A percentile compares a stretch with the other conserved stretches of the same genome.
These are phyloP conservation scores for Solanum arcanum DNA, from an alignment of 257 asterid genomes.

Conservation along the genomic window DNA sequence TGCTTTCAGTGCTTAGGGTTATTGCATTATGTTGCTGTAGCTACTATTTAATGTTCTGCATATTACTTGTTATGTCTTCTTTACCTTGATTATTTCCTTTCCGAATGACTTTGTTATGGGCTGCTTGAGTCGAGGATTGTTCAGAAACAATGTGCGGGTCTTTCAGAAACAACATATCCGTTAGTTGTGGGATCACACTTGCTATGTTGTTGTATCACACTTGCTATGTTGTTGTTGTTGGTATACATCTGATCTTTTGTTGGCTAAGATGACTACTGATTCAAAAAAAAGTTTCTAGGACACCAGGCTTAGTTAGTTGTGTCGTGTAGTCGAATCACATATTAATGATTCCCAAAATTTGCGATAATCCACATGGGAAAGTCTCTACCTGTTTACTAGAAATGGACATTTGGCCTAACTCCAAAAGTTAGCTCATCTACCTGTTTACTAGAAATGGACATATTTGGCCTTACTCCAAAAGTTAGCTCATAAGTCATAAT, in stretches of 20 bases:
- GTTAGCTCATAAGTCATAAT: neutral
- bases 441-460: neutral
- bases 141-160: neutral
- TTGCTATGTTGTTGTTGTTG: neutral
- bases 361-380: neutral
- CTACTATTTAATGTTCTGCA: neutral
- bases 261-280: neutral
- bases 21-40: neutral
- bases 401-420: neutral
- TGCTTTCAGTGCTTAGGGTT: neutral
- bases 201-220: neutral
- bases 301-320: neutral
- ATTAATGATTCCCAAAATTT: neutral
- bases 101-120: neutral
- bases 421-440: neutral
- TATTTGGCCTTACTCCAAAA: neutral
- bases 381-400: neutral
- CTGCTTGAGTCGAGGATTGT: neutral
- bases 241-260: neutral
- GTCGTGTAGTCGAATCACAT: neutral
- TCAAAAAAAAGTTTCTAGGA: neutral
- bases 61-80: neutral
- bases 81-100: neutral
- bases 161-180: no score
- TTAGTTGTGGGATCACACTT: neutral